Base-by-base conservation (phyloP, 169 alveolate species). In the Eimeria falciformis region DNA sequence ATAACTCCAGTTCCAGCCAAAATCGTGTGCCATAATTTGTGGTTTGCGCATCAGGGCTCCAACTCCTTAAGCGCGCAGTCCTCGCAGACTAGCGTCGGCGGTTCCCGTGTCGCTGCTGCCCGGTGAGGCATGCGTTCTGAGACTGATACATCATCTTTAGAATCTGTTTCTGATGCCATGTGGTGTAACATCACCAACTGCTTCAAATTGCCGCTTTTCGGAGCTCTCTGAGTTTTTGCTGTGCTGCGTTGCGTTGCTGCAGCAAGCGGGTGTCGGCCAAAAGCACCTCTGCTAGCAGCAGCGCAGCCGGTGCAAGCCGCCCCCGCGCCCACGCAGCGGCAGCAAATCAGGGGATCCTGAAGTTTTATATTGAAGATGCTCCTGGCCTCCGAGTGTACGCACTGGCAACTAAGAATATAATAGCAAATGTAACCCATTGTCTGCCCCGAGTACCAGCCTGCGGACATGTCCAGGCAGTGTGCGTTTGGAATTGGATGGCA, bases 361-460 rank as follows among this genome's bases (percentile, higher is more conserved):
- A 56, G 46, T 90, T 90, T 83, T 90, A 90, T 62, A 75, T 73
- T 0, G 93, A 90, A 23, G 93, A 90, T 46, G 88, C 93, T 4
- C 93, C 93, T 11, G 93, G 93, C 3, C 90, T 90, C n/a, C 84
- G 84, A 14, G 37, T 90, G 93, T 90, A 78, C 65, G 65, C 65
- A 53, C 65, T 17, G 65, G 65, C 40, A 33, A 33, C 40, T 33
- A 33, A 33, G 40, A 33, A 1, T 1, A 33, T 33, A 33, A 2
- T 33, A 33, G 2, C 40, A 33, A 33, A 33, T 33, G 40, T 33
- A 33, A 2, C 40, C 40, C 40, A 33, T 33, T 33, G 40, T 33
- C 40, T 33, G 40, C 2, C 40, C 40, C 40, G 4, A 33, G 40
- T 33, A 33, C 40, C 40, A 33, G 2, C 40, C 40, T 33, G 40